A percentile compares a stretch with the other conserved stretches of the same genome.
These are phyloP conservation scores for Leishmania guyanensis DNA, from an alignment of 208 protist species.

Conservation along the genomic window DNA sequence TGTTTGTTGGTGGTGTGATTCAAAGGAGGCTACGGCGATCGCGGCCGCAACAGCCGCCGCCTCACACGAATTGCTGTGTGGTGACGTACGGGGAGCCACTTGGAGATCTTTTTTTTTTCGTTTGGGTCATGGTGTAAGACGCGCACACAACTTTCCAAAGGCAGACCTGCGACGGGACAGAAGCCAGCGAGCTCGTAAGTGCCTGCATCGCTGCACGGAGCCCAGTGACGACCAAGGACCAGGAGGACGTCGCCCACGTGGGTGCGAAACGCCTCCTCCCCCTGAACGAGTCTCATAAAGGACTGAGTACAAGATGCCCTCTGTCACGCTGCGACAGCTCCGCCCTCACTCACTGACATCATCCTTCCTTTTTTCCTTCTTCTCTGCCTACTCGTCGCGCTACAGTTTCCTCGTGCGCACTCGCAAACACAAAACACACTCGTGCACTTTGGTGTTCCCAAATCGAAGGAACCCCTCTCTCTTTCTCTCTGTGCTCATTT, in stretches of 20 bases:
- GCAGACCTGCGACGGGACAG: not conserved
- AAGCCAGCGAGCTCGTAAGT: not conserved
- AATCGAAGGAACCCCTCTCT: constrained; percentile 6
- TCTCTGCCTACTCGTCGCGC: not conserved
- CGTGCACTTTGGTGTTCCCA: not conserved
- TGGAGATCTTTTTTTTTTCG: not conserved
- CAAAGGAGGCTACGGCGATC: not conserved
- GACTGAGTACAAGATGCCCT: not conserved
- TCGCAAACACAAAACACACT: not conserved
- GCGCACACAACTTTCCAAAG: not conserved
- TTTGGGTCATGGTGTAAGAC: not conserved
- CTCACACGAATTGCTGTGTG: not conserved
- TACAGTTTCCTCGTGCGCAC: not conserved
- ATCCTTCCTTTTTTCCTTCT: not conserved
- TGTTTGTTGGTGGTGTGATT: not conserved
- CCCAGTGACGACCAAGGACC: not conserved
- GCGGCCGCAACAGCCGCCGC: not conserved
- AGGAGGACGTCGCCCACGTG: not conserved
- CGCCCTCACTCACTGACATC: not conserved
- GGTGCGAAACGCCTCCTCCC: not conserved
- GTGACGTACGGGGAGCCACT: not conserved
- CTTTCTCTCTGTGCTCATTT: constrained; percentile 12
- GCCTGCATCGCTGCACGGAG: not conserved
- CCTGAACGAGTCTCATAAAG: not conserved
- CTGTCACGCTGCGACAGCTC: not conserved